Base-by-base conservation (phyloP, 1,139 yeast genomes). In the Pichia sp. region DNA sequence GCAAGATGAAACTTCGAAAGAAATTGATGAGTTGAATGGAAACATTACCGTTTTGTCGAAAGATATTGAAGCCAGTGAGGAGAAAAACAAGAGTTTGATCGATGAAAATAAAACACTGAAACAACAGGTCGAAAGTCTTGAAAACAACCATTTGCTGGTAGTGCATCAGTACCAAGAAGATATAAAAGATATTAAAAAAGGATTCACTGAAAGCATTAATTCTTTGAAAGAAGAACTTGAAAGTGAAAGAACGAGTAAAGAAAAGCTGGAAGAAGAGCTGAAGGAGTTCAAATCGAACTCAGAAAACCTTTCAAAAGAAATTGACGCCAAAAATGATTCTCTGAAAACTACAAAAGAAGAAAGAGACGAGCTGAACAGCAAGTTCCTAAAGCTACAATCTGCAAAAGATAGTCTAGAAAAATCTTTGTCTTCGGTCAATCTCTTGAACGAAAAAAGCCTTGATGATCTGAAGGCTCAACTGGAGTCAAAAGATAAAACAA, bases 41-140 rank as follows among this genome's bases (percentile, higher is more conserved):
- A 48, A 55, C 4, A 45, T 61, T 29, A 57, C 53, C 8, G 64
- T 64, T 6, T 58, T 67, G 52, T 57, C 64, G 42, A 59, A 65
- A 51, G 59, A 67, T 51, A 52, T 70, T 50, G 62, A 63, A 23
- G 57, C 60, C 38, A 55, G 65, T 32, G 59, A 63, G 45, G 55
- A 57, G 3, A 51, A 56, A 38, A 61, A 61, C n/a, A 53, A 51
- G 8, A 56, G 51, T 1, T 54, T 61, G n/a, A 57, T 60, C 26
- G 54, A 47, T 2, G 46, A 30, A 3, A 57, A 52, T 29, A 11
- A 29, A n/a, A 23, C 36, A 30, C 50, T 52, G 48, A 54, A 46
- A n/a, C 36, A 49, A 8, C 46, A 50, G 26, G 26, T 52, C n/a
- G 40, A 47, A n/a, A 8, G 15, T 3, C 30, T 57, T n/a, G 51